Evolutionary conservation across 1,139 yeast genomes (phyloP), one percentile per base, ranked within the genome.

Genomic region (Blastobotrys arbuscula): DNA sequence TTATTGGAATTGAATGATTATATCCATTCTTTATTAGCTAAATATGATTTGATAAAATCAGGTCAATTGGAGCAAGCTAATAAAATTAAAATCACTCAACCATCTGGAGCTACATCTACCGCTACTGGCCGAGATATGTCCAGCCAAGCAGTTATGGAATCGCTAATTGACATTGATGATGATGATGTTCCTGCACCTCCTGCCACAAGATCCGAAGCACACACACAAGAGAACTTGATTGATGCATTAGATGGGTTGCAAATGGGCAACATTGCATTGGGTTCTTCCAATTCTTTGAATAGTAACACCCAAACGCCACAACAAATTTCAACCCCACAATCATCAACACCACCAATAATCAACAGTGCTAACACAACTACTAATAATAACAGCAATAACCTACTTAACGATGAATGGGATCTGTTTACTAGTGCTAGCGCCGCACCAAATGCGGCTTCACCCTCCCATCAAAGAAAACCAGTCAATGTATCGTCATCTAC

Each of bases 131-230:
- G 21, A 66, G 68, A 65, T 31, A 55, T 55, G 10, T 51, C 60
- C 3, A 55, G 56, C 34, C 57, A 61, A 33, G 60, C 59, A 2
- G 52, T 59, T 16, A 56, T 63, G 24, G 58, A 84, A 78, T 61
- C 69, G n/a, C 75, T 89, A 61, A 86, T 89, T 60, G 96, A 89
- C 63, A 85, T 89, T 60, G 92, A 79, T 59, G 88, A 81, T 57
- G 88, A 78, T 52, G 79, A 71, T 53, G 64, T 69, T 34, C 72
- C 69, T 44, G 36, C 48, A 10, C 48, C 46, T 10, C 34, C 51
- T 4, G 34, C 44, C 1, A 16, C 50, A 10, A 23, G 53, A 21
- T 44, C 53, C 7, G 18, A 50, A 6, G 54, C 66, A n/a, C 76
- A 76, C 49, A 79, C 79, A 49, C 37, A 49, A 12, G 50, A 50